phyloP scores from a whole-genome alignment of 148 eudicot genomes.

The Persicaria tinctoria region DNA sequence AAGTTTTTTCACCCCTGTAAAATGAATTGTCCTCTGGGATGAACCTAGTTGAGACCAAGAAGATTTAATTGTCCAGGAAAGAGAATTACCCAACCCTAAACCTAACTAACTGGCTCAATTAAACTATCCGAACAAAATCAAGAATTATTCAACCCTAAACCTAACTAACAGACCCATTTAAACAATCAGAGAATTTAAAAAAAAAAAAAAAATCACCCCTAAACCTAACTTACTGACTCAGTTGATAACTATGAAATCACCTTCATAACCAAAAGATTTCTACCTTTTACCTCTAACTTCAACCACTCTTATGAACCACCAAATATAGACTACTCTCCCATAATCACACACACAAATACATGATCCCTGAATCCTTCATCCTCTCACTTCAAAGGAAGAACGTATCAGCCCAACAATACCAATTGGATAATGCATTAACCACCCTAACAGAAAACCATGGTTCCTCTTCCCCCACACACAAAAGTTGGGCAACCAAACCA shows the following conservation, averaged over 20 bases:
- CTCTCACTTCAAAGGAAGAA: neutral
- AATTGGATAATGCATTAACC: neutral
- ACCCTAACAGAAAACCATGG: neutral
- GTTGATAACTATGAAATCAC: neutral
- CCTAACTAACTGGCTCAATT: no score
- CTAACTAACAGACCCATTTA: no score
- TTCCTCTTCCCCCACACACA: neutral
- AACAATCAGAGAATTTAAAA: no score
- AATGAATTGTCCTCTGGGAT: no score
- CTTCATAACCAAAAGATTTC: neutral
- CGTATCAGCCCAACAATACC: neutral
- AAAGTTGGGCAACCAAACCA: neutral
- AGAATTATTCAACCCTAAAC: neutral
- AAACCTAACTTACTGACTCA: neutral
- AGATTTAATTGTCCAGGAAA: no score
- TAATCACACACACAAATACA: neutral
- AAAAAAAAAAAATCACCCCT: no score
- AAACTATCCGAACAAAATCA: neutral
- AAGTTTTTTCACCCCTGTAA: no score
- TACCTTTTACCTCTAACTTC: neutral
- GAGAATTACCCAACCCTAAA: no score
- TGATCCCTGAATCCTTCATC: neutral
- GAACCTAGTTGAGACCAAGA: no score
- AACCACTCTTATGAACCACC: neutral
- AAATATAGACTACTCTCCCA: neutral